These are phyloP conservation scores for Euphorbia celastroides DNA, from an alignment of 441 rosid genomes.

Conservation along the genomic window DNA sequence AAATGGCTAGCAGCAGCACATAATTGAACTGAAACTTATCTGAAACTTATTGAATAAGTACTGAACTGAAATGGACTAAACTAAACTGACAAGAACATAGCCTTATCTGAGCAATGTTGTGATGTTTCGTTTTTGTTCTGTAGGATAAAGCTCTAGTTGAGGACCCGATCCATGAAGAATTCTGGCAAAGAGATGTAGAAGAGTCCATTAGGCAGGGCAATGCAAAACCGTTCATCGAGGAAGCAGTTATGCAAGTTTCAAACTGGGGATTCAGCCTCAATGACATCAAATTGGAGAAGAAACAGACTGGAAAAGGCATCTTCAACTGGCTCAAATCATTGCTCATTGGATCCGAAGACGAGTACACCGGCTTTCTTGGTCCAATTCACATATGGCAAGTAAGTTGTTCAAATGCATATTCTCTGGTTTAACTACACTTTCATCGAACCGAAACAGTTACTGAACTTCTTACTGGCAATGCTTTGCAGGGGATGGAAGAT, in stretches of 20 bases:
- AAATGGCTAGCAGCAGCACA: no score
- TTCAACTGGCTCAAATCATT: slow-evolving; percentile 34
- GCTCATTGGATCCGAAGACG: slow-evolving; percentile 31
- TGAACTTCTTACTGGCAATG: background rate
- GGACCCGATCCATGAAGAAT: slow-evolving; percentile 57
- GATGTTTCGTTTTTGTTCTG: slow-evolving; percentile 7
- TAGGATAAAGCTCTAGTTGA: slow-evolving; percentile 59
- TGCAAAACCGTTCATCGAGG: slow-evolving; percentile 57
- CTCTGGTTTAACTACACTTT: background rate
- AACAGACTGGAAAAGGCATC: slow-evolving; percentile 37
- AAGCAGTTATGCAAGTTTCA: slow-evolving; percentile 57
- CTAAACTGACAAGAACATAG: no score
- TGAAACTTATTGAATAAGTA: no score
- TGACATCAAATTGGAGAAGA: slow-evolving; percentile 51
- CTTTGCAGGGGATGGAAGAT: slow-evolving; percentile 58
- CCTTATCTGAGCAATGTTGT: background rate
- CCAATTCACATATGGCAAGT: slow-evolving; percentile 84
- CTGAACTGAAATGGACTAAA: no score
- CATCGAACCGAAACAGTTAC: background rate
- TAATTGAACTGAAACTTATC: no score
- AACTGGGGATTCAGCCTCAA: slow-evolving; percentile 62
- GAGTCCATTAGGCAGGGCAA: slow-evolving; percentile 61
- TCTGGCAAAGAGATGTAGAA: slow-evolving; percentile 76
- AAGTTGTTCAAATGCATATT: slow-evolving; percentile 6
- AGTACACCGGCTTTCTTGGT: slow-evolving; percentile 53